These are phyloP conservation scores for Macrocybe gigantea DNA, from an alignment of 768 basidiomycete species.

Conservation along the genomic window DNA sequence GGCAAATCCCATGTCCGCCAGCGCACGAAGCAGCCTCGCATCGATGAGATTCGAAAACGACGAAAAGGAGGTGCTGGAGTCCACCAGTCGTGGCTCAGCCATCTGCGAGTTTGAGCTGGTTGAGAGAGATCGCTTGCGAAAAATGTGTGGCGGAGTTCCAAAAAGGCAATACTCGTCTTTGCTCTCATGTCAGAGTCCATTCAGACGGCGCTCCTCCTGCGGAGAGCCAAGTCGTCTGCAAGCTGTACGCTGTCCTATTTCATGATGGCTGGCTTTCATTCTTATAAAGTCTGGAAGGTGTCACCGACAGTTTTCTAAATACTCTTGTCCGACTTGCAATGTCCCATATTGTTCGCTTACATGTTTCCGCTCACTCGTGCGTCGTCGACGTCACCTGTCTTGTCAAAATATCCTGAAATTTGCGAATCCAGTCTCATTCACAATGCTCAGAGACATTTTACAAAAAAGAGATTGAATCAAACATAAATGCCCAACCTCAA, in stretches of 20 bases:
- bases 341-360: slow-evolving; percentile 72
- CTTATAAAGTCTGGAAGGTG: slow-evolving; percentile 40
- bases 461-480: slow-evolving; percentile 61
- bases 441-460: slow-evolving; percentile 83
- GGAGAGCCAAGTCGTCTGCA: too few relatives aligned
- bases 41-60: slow-evolving; percentile 78
- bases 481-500: slow-evolving; percentile 51
- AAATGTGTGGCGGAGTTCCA: slow-evolving; percentile 19
- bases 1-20: slow-evolving; percentile 87
- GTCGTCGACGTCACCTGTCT: slow-evolving; percentile 11
- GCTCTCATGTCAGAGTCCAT: slow-evolving; percentile 7
- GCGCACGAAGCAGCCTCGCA: slow-evolving; percentile 76
- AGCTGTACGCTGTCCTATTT: too few relatives aligned
- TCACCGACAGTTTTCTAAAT: slow-evolving; percentile 67
- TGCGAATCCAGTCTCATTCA: slow-evolving; percentile 41
- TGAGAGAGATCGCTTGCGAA: background rate
- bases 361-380: slow-evolving; percentile 73
- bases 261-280: background rate
- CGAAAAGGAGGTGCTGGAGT: slow-evolving; percentile 44
- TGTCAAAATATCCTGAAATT: background rate
- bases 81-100: slow-evolving; percentile 42
- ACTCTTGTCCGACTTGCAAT: slow-evolving; percentile 81
- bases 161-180: slow-evolving; percentile 9
- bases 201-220: background rate
- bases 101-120: slow-evolving; percentile 15